Base-by-base conservation (phyloP, 2,329 filamentous ascomycete genomes). In the Pseudogymnoascus sp. region DNA sequence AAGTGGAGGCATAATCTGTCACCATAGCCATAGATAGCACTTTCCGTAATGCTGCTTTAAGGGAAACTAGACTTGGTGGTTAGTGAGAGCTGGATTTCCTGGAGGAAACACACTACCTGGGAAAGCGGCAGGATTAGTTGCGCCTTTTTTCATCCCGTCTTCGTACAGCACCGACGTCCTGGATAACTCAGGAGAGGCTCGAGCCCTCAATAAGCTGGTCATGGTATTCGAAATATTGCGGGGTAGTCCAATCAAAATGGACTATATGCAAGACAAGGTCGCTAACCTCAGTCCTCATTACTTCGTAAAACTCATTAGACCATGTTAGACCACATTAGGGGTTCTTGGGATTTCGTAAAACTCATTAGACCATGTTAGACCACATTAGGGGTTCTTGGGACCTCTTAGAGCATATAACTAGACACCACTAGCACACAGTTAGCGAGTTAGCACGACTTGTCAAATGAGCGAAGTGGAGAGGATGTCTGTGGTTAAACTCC, bases 31-130 rank as follows among this genome's bases (percentile, higher is more conserved):
- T 16, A 25, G 11, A 25, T 28, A 16, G 23, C n/a, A 18, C 23
- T 12, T 34, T 56, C 25, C n/a, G 25, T 34, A 31, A 56, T 56
- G 50, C 50, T 56, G 50, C 50, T 56, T 56, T 56, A 34, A 56
- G 8, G 25, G 25, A 31, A 53, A 8, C n/a, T 18, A 56, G 5
- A 6, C 50, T 18, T 34, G 28, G 28, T 14, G n/a, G n/a, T 56
- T 18, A 18, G n/a, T 34, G 25, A 34, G n/a, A 34, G 50, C 8
- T 56, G n/a, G 8, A 56, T 34, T 34, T n/a, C 28, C n/a, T 18
- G n/a, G 3, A 16, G 50, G 28, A 46, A 46, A 18, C 10, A 12
- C 6, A 7, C 28, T 56, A 56, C 50, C 28, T 4, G 28, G 25
- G n/a, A 56, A 56, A 56, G 50, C 50, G 50, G 50, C 50, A 56